Evolutionary conservation across 108 stramenopile species (phyloP).

Genomic region (Nannochloropsis salina): DNA sequence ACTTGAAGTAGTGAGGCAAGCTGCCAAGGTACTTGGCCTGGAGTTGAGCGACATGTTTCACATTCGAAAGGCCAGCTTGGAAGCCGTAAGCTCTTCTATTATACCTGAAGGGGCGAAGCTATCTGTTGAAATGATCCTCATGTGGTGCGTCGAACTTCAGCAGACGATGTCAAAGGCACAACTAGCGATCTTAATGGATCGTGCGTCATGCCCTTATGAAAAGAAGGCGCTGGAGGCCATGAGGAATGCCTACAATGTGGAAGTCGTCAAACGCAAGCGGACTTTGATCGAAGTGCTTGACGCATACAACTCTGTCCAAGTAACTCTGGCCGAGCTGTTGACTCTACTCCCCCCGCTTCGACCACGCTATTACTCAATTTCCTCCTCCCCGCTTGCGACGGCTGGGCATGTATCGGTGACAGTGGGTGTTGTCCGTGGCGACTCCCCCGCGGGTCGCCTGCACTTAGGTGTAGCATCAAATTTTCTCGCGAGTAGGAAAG

Average conservation of each 20-base stretch:
- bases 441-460: neutral
- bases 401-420: neutral
- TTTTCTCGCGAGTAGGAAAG: neutral
- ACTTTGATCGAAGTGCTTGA: neutral
- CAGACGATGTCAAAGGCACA: neutral
- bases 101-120: neutral
- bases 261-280: neutral
- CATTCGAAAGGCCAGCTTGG: neutral
- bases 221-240: slow-evolving; percentile 15
- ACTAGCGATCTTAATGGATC: neutral
- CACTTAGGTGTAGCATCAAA: slow-evolving; percentile 12
- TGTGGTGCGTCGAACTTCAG: neutral
- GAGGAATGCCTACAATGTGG: neutral
- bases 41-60: neutral
- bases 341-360: neutral
- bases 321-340: neutral
- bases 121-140: neutral
- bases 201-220: neutral
- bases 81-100: neutral
- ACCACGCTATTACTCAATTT: neutral
- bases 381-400: neutral
- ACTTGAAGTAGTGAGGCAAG: neutral
- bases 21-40: neutral
- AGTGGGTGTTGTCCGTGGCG: neutral
- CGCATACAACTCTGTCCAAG: neutral